Percentiles rank a stretch among this genome's conserved stretches.
phyloP scores from a whole-genome alignment of 2,329 filamentous ascomycete genomes.

The Calonectria fujianensis region DNA sequence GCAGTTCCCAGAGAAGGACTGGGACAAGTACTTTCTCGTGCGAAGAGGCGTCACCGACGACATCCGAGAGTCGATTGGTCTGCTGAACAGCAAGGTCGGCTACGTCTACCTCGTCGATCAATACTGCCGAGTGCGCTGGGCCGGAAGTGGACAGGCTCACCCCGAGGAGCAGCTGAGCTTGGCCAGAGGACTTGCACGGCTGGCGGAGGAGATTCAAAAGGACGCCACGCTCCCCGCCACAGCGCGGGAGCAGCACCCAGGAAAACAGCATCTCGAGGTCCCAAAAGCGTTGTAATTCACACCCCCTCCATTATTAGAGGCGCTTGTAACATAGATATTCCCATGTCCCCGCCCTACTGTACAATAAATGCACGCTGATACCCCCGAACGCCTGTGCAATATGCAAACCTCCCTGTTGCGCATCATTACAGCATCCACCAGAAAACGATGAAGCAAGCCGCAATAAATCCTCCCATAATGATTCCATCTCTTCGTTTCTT shows the following conservation, averaged over 20 bases:
- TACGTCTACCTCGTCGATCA: conserved; percentile 95
- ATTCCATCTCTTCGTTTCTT: conserved; percentile 97
- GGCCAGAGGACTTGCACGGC: conserved; percentile 76
- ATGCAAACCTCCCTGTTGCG: conserved; percentile 41
- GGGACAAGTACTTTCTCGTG: conserved; percentile 78
- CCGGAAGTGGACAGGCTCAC: conserved; percentile 83
- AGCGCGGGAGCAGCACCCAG: conserved; percentile 59
- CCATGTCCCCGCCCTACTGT: conserved; percentile 55
- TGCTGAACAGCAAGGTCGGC: conserved; percentile 93
- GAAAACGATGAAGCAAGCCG: conserved; percentile 91
- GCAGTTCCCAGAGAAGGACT: conserved; percentile 70
- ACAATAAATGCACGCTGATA: conserved; percentile 62
- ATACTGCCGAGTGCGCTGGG: conserved; percentile 94
- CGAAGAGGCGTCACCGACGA: conserved; percentile 75
- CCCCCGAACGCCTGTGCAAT: conserved; percentile 60
- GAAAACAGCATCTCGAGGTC: conserved; percentile 57
- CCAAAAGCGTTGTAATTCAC: conserved; percentile 54
- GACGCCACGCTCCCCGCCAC: conserved; percentile 58
- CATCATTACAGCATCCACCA: conserved; percentile 81
- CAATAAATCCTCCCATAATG: conserved; percentile 93
- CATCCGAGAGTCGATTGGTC: conserved; percentile 77
- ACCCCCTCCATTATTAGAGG: conserved; percentile 42
- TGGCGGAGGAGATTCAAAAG: conserved; percentile 75
- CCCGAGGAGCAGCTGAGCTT: conserved; percentile 80
- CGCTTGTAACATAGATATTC: conserved; percentile 53